phyloP scores from a whole-genome alignment of 495 filamentous ascomycete genomes.

The Neohortaea acidophila region DNA sequence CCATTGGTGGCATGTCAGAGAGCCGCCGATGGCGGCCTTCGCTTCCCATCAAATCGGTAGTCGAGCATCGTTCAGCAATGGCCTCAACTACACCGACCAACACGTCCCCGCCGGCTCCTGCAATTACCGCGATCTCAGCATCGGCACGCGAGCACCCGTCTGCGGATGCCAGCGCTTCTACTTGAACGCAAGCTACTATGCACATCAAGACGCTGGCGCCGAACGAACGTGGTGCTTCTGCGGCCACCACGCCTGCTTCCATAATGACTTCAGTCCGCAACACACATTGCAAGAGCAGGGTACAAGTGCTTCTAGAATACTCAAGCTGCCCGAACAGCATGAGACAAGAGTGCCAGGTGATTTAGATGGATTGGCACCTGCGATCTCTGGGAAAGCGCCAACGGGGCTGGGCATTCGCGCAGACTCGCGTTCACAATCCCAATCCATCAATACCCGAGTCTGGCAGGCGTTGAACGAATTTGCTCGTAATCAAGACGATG shows the following conservation, averaged over 20 bases:
- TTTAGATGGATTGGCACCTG: too few relatives aligned
- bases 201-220: slow-evolving; percentile 21
- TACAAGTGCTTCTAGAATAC: too few relatives aligned
- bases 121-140: slow-evolving; percentile 43
- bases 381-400: background rate
- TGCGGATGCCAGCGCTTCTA: slow-evolving; percentile 58
- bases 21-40: slow-evolving; percentile 20
- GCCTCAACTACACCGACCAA: too few relatives aligned
- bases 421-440: slow-evolving; percentile 1
- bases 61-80: slow-evolving; percentile 2
- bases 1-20: slow-evolving; percentile 13
- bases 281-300: slow-evolving; percentile 2
- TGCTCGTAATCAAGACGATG: slow-evolving; percentile 15
- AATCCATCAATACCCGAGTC: slow-evolving; percentile 14
- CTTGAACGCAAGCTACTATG: slow-evolving; percentile 29
- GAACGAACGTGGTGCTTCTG: slow-evolving; percentile 48
- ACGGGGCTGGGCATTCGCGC: slow-evolving; percentile 12
- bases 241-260: slow-evolving; percentile 58
- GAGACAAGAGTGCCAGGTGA: too few relatives aligned
- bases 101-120: slow-evolving; percentile 36
- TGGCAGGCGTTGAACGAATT: slow-evolving; percentile 14
- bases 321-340: too few relatives aligned
- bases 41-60: slow-evolving; percentile 1
- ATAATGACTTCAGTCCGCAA: slow-evolving; percentile 31
- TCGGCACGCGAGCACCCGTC: slow-evolving; percentile 28